These are phyloP conservation scores for Thecaphora thlaspeos DNA, from an alignment of 1,284 basidiomycete species.

Conservation along the genomic window DNA sequence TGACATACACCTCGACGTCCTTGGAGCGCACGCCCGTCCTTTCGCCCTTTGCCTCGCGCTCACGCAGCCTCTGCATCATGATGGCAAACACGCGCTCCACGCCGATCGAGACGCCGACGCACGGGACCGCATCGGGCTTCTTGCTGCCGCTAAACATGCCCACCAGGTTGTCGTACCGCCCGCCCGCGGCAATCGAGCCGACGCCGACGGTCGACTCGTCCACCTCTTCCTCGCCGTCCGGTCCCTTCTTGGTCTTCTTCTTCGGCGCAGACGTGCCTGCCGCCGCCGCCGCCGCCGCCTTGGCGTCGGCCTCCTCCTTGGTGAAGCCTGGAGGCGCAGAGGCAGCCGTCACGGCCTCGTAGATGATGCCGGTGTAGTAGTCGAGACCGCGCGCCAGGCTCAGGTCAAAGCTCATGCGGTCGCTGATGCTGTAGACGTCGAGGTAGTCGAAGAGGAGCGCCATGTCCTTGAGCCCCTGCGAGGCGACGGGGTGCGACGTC, in stretches of 20 bases:
- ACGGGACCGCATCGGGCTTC: slow-evolving; percentile 75
- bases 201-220: slow-evolving; percentile 93
- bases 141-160: slow-evolving; percentile 80
- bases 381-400: slow-evolving; percentile 93
- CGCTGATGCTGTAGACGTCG: slow-evolving; percentile 74
- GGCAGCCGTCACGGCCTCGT: slow-evolving; percentile 89
- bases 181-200: slow-evolving; percentile 95
- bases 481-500: slow-evolving; percentile 70
- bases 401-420: slow-evolving; percentile 83
- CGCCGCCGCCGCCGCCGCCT: slow-evolving; percentile 46
- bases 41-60: slow-evolving; percentile 62
- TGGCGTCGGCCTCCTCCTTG: slow-evolving; percentile 30
- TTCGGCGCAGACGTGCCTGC: slow-evolving; percentile 13
- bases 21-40: slow-evolving; percentile 69
- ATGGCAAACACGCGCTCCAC: slow-evolving; percentile 95
- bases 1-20: slow-evolving; percentile 90
- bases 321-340: slow-evolving; percentile 82
- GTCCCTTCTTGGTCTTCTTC: slow-evolving; percentile 63
- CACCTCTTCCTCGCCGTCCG: slow-evolving; percentile 69
- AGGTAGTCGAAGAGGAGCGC: slow-evolving; percentile 79
- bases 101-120: slow-evolving; percentile 90
- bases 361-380: slow-evolving; percentile 98
- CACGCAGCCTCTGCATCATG: slow-evolving; percentile 79
- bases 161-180: slow-evolving; percentile 95
- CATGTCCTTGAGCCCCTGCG: slow-evolving; percentile 89